Conservation (phyloP, 2,329 filamentous ascomycete genomes). For the Fusarium sp. region DNA sequence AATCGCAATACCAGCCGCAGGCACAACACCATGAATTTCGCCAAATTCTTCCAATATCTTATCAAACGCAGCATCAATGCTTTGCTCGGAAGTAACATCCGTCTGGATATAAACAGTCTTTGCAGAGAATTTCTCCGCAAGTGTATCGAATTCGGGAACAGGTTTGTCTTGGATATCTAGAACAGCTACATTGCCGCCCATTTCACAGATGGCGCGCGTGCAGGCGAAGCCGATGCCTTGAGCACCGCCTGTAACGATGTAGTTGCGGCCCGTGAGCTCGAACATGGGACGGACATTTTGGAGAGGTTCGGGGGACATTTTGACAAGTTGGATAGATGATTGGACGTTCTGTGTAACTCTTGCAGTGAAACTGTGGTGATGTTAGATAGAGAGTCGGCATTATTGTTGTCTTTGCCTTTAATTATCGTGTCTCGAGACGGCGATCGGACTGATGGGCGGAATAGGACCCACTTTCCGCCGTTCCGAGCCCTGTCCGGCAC, state of each 20-base stretch:
- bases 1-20: conserved; percentile 55
- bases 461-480: conserved; percentile 23
- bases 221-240: conserved; percentile 56
- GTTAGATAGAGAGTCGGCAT: background rate
- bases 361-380: background rate
- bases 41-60: conserved; percentile 42
- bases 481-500: conserved; percentile 15
- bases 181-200: conserved; percentile 56
- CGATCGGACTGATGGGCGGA: conserved; percentile 3
- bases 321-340: too few relatives aligned
- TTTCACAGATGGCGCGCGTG: conserved; percentile 53
- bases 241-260: conserved; percentile 55
- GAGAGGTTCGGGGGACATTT: conserved; percentile 20
- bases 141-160: conserved; percentile 44
- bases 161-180: conserved; percentile 51
- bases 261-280: conserved; percentile 51
- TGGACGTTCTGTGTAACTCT: too few relatives aligned
- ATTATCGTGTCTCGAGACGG: background rate
- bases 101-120: conserved; percentile 49
- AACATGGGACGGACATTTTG: conserved; percentile 44
- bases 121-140: conserved; percentile 37
- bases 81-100: conserved; percentile 49
- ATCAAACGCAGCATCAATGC: conserved; percentile 44
- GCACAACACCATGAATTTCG: conserved; percentile 49
- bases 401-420: background rate